These are phyloP conservation scores for Kalanchoe fedtschenkoi DNA, from an alignment of 164 flowering plant species.

Conservation along the genomic window DNA sequence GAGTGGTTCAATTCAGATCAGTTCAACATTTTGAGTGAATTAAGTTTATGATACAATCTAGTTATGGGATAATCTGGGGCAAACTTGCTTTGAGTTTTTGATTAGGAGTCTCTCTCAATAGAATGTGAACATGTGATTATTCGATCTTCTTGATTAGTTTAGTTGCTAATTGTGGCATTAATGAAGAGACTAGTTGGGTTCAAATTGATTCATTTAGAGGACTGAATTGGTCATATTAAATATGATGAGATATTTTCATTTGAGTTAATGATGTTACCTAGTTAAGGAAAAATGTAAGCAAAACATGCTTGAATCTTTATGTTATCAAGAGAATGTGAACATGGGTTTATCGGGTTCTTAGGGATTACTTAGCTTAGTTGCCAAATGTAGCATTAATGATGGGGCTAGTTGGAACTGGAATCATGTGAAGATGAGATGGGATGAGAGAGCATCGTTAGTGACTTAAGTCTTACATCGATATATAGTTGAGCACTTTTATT, in stretches of 20 bases:
- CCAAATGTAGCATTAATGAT: neutral
- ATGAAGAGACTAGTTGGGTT: too few species aligned
- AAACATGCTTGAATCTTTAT: neutral
- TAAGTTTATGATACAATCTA: neutral
- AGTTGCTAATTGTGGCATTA: too few species aligned
- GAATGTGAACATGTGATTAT: too few species aligned
- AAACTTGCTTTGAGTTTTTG: slow-evolving; percentile 2
- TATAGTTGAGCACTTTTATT: too few species aligned
- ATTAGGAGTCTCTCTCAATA: too few species aligned
- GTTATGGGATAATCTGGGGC: neutral
- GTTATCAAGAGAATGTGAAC: neutral
- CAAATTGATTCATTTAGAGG: too few species aligned
- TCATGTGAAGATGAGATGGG: neutral
- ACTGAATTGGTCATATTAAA: too few species aligned
- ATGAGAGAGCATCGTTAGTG: too few species aligned
- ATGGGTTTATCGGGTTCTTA: neutral
- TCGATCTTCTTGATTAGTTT: too few species aligned
- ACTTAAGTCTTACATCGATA: too few species aligned
- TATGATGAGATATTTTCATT: too few species aligned
- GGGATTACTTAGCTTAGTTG: neutral
- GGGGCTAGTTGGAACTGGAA: neutral
- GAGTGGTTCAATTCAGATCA: neutral
- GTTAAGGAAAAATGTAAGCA: neutral
- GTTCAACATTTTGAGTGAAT: too few species aligned
- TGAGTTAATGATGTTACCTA: neutral